Base-by-base conservation (phyloP, 2,329 filamentous ascomycete species). In the Thyridium curvatum region DNA sequence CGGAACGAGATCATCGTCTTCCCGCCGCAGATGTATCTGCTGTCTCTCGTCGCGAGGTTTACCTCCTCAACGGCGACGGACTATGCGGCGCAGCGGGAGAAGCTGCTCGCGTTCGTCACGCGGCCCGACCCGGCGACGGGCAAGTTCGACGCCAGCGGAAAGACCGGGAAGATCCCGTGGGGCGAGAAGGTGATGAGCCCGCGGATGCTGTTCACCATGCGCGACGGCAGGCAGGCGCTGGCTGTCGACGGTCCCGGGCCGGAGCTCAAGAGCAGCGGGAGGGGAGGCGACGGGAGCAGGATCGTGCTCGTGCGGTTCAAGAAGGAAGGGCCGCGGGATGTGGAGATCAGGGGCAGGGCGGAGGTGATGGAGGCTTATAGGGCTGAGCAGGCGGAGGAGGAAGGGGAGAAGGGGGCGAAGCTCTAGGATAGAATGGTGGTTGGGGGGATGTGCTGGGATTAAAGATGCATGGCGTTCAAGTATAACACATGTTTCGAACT, bases 1-100 rank as follows among this genome's bases (percentile, higher is more conserved):
- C 58, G 58, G 3, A 81, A 80, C 18, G 72, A 85, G 30, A 80
- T 96, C 43, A 85, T 94, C 41, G 66, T 98, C 5, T 96, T 94
- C 55, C 93, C 93, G 4, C 93, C 93, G 1, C 93, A 97, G 55
- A 84, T 82, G 55, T 89, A 85, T 60, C 72, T 93, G 4, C 68
- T 88, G 10, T 64, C 71, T 28, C 61, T 85, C 0, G 60, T 86
- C 2, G 58, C 72, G 1, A 63, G 62, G 2, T 77, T 79, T 12
- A 35, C 16, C 18, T 21, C 16, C 18, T 21, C 5, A 34, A 18
- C 8, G 17, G 21, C 16, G 32, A 34, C 10, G 17, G 21, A 21
- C 46, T 79, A 54, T 54, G 65, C 53, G 29, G 47, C 49, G 1
- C 74, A 84, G 52, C 60, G 80, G 9, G 58, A 71, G 14, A 56